Evolutionary conservation across 176 grass and related monocot species (phyloP).

Genomic region (Saccharum officinarum): DNA sequence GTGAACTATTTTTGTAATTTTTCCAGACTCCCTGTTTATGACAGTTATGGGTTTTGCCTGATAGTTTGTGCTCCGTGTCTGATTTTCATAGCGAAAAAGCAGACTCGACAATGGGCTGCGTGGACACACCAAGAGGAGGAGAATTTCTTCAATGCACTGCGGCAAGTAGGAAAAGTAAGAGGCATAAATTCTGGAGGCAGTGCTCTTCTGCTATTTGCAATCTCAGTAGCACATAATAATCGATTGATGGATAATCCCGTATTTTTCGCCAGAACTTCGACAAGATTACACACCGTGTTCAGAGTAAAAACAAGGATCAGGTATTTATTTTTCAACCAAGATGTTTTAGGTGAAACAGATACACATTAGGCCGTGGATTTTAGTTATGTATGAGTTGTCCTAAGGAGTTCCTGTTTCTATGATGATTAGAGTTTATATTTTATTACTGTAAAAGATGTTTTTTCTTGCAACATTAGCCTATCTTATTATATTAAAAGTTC

Average conservation of each 20-base stretch:
- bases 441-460: neutral
- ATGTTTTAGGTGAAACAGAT: conserved; percentile 4
- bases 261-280: conserved; percentile 78
- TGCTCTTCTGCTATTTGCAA: conserved; percentile 9
- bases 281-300: conserved; percentile 94
- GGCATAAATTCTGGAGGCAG: conserved; percentile 35
- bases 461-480: conserved; percentile 9
- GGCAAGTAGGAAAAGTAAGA: conserved; percentile 97
- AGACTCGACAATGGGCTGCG: conserved; percentile 86
- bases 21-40: neutral
- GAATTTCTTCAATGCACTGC: conserved; percentile 95
- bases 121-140: conserved; percentile 98
- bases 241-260: conserved; percentile 35
- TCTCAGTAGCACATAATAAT: conserved; percentile 1
- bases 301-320: conserved; percentile 99
- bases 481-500: neutral
- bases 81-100: conserved; percentile 56
- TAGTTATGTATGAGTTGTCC: neutral
- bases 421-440: conserved; percentile 16
- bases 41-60: conserved; percentile 7
- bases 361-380: neutral
- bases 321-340: conserved; percentile 45
- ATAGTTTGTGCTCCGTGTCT: neutral
- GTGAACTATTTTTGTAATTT: neutral
- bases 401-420: neutral